Base-by-base conservation (phyloP, 139 green algal species). In the Volvox reticuliferus region DNA sequence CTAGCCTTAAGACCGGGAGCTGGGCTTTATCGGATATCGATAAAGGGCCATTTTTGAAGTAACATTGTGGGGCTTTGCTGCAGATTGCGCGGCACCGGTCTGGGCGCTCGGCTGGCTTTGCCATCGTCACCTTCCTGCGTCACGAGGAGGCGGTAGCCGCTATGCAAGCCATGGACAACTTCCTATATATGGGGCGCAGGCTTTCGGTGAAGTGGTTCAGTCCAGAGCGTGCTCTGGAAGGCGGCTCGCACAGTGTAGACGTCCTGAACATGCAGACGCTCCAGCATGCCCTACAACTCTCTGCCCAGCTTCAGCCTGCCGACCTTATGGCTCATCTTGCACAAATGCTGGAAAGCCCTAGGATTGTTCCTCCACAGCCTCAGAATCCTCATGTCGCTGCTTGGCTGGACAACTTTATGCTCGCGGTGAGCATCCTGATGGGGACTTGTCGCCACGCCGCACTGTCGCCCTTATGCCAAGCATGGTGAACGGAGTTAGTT, bases 11-110 rank as follows among this genome's bases (percentile, higher is more conserved):
- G 75, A 24, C 75, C 32, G 75, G 30, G 21, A 30, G 75, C 75
- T 81, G 26, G 75, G 32, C 32, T 28, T 55, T 55, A 20, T 55
- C 75, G 33, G 75, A 81, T 61, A 81, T 28, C 17, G 32, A 50
- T 55, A 81, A 20, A 9, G 75, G 13, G 61, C 75, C 30, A 35
- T 79, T 81, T 81, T 55, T 81, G 9, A 81, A 28, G 20, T 33
- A 18, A 81, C 17, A 24, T 81, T 24, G 32, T 30, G 0, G 32
- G 75, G 32, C 36, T 32, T 35, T 84, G 36, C 35, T 65, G 30
- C 76, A 91, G 88, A 92, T 87, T 80, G 89, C 89, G 18, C 33
- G 89, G 75, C 89, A 92, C 35, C 89, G 89, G 12, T 75, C 30
- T 50, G 89, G 89, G 5, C 82, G 89, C 62, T 77, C 33, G 12